A percentile compares a stretch with the other conserved stretches of the same genome.
Evolutionary conservation across 2,329 filamentous ascomycete genomes (phyloP).

Genomic region (Calonectria naviculata): DNA sequence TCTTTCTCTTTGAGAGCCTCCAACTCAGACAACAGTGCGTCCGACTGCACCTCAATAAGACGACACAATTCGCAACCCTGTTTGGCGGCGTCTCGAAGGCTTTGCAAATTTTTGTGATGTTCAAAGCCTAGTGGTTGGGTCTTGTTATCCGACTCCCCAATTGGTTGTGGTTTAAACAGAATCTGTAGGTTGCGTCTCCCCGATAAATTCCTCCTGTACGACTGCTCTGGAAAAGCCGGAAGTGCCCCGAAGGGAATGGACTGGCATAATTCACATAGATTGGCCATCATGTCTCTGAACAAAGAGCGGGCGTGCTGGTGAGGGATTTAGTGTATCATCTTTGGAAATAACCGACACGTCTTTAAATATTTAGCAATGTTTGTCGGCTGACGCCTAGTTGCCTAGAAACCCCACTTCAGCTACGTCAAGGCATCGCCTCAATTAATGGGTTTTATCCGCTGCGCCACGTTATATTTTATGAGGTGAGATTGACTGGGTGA

Average conservation of each 20-base stretch:
- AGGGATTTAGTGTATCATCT: background rate
- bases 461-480: background rate
- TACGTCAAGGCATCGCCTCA: background rate
- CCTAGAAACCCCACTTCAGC: background rate
- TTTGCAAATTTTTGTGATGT: background rate
- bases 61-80: background rate
- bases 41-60: background rate
- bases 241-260: background rate
- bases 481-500: no score
- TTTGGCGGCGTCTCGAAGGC: background rate
- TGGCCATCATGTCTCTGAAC: background rate
- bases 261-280: background rate
- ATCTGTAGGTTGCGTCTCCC: background rate
- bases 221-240: background rate
- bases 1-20: background rate
- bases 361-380: background rate
- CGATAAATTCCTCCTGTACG: background rate
- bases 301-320: background rate
- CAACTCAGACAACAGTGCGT: constrained; percentile 2
- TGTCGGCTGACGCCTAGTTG: background rate
- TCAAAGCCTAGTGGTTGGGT: background rate
- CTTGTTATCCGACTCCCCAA: background rate
- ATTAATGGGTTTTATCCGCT: background rate
- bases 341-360: background rate
- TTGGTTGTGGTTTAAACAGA: background rate